Base-by-base conservation (phyloP, 2,329 filamentous ascomycete genomes). In the Hypoxylon rubiginosum region DNA sequence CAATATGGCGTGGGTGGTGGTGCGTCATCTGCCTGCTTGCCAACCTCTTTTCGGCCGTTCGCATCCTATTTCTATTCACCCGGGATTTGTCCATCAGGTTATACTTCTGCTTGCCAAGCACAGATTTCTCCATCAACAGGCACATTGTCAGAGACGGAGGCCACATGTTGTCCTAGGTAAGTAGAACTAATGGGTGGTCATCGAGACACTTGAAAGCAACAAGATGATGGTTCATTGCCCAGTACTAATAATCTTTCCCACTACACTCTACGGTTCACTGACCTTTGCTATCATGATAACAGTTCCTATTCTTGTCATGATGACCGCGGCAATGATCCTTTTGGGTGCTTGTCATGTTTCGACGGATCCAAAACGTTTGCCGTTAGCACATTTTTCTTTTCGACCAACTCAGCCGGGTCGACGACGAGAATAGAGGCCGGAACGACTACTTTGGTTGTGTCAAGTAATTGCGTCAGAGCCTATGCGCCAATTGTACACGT, bases 11-110 rank as follows among this genome's bases (percentile, higher is more conserved):
- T 58, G 1, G 62, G 57, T n/a, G 62, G 30, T 19, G 36, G 34
- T n/a, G 58, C 46, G 11, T 61, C 62, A 8, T 54, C 36, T 21
- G 50, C 62, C 48, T 65, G 62, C 34, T 36, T 58, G 21, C 62
- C 62, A 3, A 36, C 34, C n/a, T 43, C 19, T 54, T 65, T 61
- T 41, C 11, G 6, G 19, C 52, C 58, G 36, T 43, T 34, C 19
- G 62, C 57, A 15, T 13, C 34, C 3, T 61, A 65, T 45, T 65
- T 41, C 15, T 65, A 65, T 17, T 61, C 57, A 7, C 62, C 58
- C 7, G 62, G 62, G 5, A 34, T 65, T 8, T 65, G 62, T 49
- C 58, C 58, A 1, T 61, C 39, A 3, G 58, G 58, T 1, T 65
- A 65, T 50, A 58, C 57, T 3, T 36, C 62, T 13, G 62, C 52